Percentiles rank a stretch among this genome's conserved stretches.
Conservation (phyloP, 371 early-diverging fungal genomes). For the Apophysomyces elegans region DNA sequence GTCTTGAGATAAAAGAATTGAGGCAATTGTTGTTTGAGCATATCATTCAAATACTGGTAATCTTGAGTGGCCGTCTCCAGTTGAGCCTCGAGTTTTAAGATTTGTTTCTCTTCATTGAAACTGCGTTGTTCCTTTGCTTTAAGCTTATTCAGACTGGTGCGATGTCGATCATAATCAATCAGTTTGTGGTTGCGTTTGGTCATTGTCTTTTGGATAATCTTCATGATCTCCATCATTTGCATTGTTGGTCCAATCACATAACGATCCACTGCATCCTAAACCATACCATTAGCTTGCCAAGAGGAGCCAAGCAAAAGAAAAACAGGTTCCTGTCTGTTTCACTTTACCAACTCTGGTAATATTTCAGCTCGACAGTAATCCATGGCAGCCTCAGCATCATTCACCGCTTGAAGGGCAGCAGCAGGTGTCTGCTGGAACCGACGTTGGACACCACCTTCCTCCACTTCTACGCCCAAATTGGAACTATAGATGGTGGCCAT, state of each 20-base stretch:
- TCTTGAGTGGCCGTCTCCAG: conserved; percentile 75
- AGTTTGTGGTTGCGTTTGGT: conserved; percentile 79
- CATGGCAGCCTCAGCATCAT: conserved; percentile 57
- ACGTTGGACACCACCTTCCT: conserved; percentile 33
- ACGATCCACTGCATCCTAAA: conserved; percentile 66
- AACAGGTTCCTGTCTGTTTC: not conserved
- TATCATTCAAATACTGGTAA: conserved; percentile 68
- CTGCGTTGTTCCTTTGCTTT: conserved; percentile 63
- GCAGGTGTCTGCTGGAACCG: conserved; percentile 42
- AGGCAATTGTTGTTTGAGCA: conserved; percentile 70
- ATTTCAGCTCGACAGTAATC: conserved; percentile 50
- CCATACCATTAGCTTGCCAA: not conserved
- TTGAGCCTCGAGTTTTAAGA: conserved; percentile 62
- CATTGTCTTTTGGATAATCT: conserved; percentile 69
- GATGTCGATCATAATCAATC: conserved; percentile 81
- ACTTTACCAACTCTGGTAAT: conserved; percentile 58
- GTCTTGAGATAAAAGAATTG: conserved; percentile 58
- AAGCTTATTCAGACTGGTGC: conserved; percentile 63
- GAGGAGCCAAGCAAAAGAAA: not conserved
- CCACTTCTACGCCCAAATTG: conserved; percentile 20
- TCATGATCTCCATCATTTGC: conserved; percentile 66
- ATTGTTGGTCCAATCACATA: conserved; percentile 65
- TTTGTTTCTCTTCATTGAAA: conserved; percentile 68
- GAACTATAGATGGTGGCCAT: conserved; percentile 57
- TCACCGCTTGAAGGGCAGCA: conserved; percentile 54